Conservation (phyloP, 2,329 filamentous ascomycete genomes). For the Gaeumannomyces sp. region DNA sequence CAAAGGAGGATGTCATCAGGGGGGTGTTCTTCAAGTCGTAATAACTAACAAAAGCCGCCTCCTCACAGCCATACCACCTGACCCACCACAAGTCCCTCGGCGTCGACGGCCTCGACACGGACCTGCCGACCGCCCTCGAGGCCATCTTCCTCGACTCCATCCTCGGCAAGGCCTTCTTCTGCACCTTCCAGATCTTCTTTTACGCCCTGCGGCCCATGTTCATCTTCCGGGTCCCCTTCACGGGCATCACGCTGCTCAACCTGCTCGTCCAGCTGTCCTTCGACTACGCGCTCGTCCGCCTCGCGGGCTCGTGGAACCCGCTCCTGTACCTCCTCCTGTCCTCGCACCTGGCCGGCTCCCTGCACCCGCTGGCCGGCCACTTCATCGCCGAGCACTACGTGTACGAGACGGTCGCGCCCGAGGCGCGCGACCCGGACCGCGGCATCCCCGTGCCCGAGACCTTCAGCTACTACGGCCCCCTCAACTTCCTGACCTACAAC, state of each 20-base stretch:
- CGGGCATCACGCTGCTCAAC: conserved; percentile 78
- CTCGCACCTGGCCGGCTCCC: conserved; percentile 86
- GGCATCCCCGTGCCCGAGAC: conserved; percentile 77
- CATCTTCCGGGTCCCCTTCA: conserved; percentile 84
- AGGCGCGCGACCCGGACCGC: conserved; percentile 51
- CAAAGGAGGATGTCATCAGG: conserved; percentile 1
- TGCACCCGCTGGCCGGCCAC: conserved; percentile 92
- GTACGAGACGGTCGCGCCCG: conserved; percentile 56
- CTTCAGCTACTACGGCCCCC: conserved; percentile 89
- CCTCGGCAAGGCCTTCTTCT: conserved; percentile 96
- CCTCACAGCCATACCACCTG: conserved; percentile 76
- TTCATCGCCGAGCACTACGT: conserved; percentile 98
- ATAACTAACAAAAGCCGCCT: not conserved
- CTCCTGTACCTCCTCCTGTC: conserved; percentile 80
- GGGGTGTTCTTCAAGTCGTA: not conserved
- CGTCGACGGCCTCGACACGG: conserved; percentile 91
- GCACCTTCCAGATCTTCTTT: conserved; percentile 98
- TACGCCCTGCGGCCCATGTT: conserved; percentile 95
- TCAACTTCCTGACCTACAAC: conserved; percentile 94
- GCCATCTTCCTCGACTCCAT: conserved; percentile 91
- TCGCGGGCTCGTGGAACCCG: conserved; percentile 51
- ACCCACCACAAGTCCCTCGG: conserved; percentile 99
- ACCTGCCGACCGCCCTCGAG: conserved; percentile 87
- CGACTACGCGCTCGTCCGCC: conserved; percentile 61
- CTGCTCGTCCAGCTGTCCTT: conserved; percentile 70